A percentile compares a stretch with the other conserved stretches of the same genome.
These are phyloP conservation scores for Pythium sukuiense DNA, from an alignment of 352 stramenopile species.

Conservation along the genomic window DNA sequence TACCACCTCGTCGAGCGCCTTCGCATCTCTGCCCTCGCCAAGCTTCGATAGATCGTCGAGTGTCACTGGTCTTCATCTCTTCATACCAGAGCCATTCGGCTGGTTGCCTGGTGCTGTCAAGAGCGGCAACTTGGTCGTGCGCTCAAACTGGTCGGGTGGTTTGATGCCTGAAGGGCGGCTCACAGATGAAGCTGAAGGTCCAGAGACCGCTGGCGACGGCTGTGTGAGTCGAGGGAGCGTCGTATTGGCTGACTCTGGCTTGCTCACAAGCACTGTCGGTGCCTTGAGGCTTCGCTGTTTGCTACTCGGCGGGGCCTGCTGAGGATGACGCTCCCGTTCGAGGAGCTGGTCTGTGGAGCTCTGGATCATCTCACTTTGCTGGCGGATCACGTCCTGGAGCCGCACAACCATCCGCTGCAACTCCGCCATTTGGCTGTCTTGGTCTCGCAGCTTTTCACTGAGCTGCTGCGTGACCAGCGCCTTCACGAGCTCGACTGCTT, in stretches of 20 bases:
- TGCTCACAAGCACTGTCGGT: neutral
- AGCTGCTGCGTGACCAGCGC: constrained; percentile 26
- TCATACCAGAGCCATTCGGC: neutral
- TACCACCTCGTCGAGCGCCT: constrained; percentile 38
- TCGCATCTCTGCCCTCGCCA: neutral
- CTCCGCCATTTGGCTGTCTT: constrained; percentile 29
- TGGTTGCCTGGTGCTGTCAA: neutral
- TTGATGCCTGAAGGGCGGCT: constrained; percentile 23
- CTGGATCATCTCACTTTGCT: constrained; percentile 28
- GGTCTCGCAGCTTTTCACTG: constrained; percentile 24
- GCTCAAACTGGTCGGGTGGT: constrained; percentile 24
- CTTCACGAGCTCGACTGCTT: constrained; percentile 31
- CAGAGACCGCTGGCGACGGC: neutral
- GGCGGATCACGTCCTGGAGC: constrained; percentile 26
- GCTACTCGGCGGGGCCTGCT: neutral
- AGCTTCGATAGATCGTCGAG: neutral
- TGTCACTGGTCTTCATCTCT: neutral
- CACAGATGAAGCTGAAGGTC: neutral
- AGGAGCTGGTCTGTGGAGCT: constrained; percentile 19
- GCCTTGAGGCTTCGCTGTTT: constrained; percentile 3
- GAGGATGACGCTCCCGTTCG: constrained; percentile 21
- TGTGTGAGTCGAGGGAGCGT: neutral
- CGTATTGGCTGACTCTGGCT: neutral
- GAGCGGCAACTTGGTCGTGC: constrained; percentile 19
- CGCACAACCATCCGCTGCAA: constrained; percentile 23